Base-by-base conservation (phyloP, 2,329 filamentous ascomycete genomes). In the Fusarium zealandicum region DNA sequence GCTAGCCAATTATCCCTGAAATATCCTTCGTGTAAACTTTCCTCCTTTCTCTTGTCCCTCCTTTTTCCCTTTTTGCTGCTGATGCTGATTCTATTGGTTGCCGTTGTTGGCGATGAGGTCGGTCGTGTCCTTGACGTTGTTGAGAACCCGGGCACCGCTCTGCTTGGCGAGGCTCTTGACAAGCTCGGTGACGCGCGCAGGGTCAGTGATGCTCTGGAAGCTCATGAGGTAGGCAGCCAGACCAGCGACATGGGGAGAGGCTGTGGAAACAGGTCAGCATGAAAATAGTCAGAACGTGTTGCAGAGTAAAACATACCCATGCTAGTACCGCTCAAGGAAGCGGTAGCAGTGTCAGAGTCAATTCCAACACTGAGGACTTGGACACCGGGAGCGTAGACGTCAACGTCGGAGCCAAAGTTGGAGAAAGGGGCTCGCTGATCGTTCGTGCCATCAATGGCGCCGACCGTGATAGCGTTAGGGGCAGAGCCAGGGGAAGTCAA, bases 191-290 rank as follows among this genome's bases (percentile, higher is more conserved):
- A 81, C 75, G 20, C 67, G 52, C 14, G 48, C 38, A n/a, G 70
- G 61, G 41, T 73, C 72, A 7, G 71, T 76, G 56, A 86, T 70
- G 46, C 71, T 65, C 73, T 85, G 81, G 48, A 85, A 77, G 45
- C 75, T 66, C 76, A 90, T 85, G 27, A 90, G 74, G 72, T 90
- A 90, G 22, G 86, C 86, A 12, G 84, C 85, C 4, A 90, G 76
- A 40, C 88, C 88, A 40, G 84, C 81, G 47, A 90, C 80, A 69
- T 90, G 87, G 2, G 88, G 88, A 11, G 81, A 81, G 20, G 88
- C 86, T 75, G 33, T 20, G 12, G 37, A 6, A 16, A 10, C 12
- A 13, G 25, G 41, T 67, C 44, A 69, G 67, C 37, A 46, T 57
- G 9, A 17, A 40, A 30, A 30, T 17, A 20, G 16, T 16, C 25